These are phyloP conservation scores for Rhododendron kiyosumense DNA, from an alignment of 148 eudicot genomes.

Conservation along the genomic window DNA sequence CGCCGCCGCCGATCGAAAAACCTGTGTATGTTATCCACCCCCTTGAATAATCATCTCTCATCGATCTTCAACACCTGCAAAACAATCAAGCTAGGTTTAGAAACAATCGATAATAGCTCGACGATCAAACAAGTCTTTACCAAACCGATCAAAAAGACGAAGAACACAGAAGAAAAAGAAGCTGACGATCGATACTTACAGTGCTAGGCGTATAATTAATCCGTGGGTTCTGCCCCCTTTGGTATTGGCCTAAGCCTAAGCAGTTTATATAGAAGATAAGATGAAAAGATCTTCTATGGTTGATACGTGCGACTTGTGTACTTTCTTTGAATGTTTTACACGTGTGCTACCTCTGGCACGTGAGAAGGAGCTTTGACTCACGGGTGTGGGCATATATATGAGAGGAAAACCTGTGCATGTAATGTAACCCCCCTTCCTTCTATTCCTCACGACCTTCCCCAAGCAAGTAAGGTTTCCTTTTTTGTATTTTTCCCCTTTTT, in stretches of 20 bases:
- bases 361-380: conserved; percentile 17
- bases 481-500: neutral
- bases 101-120: neutral
- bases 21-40: neutral
- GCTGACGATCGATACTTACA: neutral
- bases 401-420: neutral
- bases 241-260: too few relatives aligned
- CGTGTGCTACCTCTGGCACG: conserved; percentile 17
- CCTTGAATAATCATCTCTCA: neutral
- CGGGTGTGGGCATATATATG: neutral
- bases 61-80: neutral
- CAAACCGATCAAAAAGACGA: neutral
- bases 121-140: neutral
- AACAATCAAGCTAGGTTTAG: neutral
- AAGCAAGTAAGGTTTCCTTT: neutral
- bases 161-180: neutral
- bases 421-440: neutral
- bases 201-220: neutral
- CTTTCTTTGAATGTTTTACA: neutral
- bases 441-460: neutral
- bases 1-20: neutral
- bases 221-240: neutral
- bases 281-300: neutral
- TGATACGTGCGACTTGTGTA: neutral
- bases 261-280: conserved; percentile 2